Conservation (phyloP, 345 rosid genomes). For the Moricandia moricandioides region DNA sequence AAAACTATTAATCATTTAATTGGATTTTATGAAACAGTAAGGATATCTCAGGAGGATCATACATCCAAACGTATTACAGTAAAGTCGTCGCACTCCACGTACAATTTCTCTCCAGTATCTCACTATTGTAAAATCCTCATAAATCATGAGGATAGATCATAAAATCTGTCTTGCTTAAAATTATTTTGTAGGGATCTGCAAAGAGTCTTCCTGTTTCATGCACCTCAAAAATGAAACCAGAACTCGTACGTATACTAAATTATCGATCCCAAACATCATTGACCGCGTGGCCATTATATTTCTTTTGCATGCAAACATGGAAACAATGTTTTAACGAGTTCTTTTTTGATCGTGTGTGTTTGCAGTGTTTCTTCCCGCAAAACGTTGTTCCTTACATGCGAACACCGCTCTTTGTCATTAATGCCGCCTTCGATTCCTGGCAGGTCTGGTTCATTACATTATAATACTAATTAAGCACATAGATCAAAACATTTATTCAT, state of each 20-base stretch:
- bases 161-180: neutral
- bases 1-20: neutral
- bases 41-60: constrained; percentile 66
- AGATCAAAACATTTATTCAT: neutral
- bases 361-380: constrained; percentile 97
- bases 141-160: neutral
- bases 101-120: constrained; percentile 15
- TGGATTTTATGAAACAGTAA: constrained; percentile 43
- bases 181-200: constrained; percentile 58
- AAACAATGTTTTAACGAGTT: neutral
- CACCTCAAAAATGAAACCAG: constrained; percentile 64
- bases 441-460: constrained; percentile 50
- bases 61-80: constrained; percentile 55
- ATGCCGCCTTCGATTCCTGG: constrained; percentile 90
- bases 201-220: constrained; percentile 78
- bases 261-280: neutral
- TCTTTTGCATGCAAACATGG: neutral
- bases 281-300: neutral
- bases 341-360: neutral
- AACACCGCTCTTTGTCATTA: constrained; percentile 79
- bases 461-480: neutral
- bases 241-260: constrained; percentile 44
- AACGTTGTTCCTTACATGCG: constrained; percentile 48
- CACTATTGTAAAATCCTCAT: neutral
- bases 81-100: constrained; percentile 79